Conservation (phyloP, 768 basidiomycete species). For the Cubamyces sp. region DNA sequence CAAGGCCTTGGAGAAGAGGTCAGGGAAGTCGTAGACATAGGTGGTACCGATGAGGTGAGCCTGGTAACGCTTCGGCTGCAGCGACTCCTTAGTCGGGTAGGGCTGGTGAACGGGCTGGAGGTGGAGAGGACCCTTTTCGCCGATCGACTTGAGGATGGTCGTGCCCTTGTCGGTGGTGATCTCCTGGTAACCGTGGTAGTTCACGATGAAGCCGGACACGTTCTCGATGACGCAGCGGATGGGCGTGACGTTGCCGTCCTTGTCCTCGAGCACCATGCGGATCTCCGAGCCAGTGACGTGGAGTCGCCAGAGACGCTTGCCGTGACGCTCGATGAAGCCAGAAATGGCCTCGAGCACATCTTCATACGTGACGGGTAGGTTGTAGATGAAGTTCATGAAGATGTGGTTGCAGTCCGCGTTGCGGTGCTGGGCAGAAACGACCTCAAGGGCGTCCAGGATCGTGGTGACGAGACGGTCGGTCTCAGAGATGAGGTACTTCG, state of each 20-base stretch:
- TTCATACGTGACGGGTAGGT: slow-evolving; percentile 92
- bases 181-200: slow-evolving; percentile 98
- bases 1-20: slow-evolving; percentile 96
- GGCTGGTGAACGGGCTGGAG: slow-evolving; percentile 92
- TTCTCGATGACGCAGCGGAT: slow-evolving; percentile 99
- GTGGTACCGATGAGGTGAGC: slow-evolving; percentile 98
- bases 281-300: slow-evolving; percentile 99
- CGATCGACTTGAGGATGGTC: slow-evolving; percentile 96
- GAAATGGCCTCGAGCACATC: slow-evolving; percentile 96
- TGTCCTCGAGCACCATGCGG: slow-evolving; percentile 91
- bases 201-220: slow-evolving; percentile 97
- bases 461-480: slow-evolving; percentile 95
- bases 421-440: slow-evolving; percentile 86
- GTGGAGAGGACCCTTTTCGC: slow-evolving; percentile 95
- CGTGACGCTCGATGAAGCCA: slow-evolving; percentile 99
- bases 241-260: slow-evolving; percentile 91
- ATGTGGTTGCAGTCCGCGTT: slow-evolving; percentile 98
- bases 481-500: slow-evolving; percentile 98
- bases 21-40: slow-evolving; percentile 99
- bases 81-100: slow-evolving; percentile 96
- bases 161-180: slow-evolving; percentile 95
- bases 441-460: slow-evolving; percentile 93
- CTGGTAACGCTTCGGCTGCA: slow-evolving; percentile 98
- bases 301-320: slow-evolving; percentile 96
- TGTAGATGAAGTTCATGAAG: slow-evolving; percentile 99